Conservation (phyloP, 371 early-diverging fungal genomes). For the Synchytrium microbalum region DNA sequence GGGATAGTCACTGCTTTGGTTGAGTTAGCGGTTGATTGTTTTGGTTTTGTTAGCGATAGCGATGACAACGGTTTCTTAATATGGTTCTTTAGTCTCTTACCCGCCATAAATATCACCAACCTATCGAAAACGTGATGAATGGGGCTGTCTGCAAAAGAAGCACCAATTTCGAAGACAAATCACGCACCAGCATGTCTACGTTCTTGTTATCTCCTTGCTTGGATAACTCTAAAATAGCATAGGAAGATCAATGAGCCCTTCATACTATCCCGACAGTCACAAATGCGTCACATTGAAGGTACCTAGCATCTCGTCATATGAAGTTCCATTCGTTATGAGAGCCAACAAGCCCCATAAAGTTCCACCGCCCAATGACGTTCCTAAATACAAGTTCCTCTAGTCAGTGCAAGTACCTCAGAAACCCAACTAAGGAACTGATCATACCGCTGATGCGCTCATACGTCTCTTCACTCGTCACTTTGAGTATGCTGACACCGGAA, state of each 20-base stretch:
- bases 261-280: too few species aligned
- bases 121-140: not conserved
- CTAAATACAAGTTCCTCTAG: not conserved
- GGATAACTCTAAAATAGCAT: constrained; percentile 49
- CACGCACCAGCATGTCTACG: constrained; percentile 74
- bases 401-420: not conserved
- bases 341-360: constrained; percentile 94
- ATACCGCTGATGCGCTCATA: constrained; percentile 78
- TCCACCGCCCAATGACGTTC: constrained; percentile 92
- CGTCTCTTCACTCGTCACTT: constrained; percentile 71
- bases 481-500: constrained; percentile 81
- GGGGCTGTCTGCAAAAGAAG: not conserved
- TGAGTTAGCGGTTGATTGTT: not conserved
- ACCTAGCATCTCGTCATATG: constrained; percentile 94
- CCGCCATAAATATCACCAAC: constrained; percentile 94
- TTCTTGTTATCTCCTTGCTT: constrained; percentile 86
- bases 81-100: constrained; percentile 13
- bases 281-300: not conserved
- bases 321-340: constrained; percentile 61
- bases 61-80: constrained; percentile 7
- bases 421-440: constrained; percentile 6
- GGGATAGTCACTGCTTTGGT: constrained; percentile 24
- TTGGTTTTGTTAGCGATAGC: constrained; percentile 4
- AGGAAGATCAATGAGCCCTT: not conserved
- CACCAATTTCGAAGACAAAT: not conserved